A percentile compares a stretch with the other conserved stretches of the same genome.
Conservation (phyloP, 75 land plant species). For the Cupressus sempervirens region DNA sequence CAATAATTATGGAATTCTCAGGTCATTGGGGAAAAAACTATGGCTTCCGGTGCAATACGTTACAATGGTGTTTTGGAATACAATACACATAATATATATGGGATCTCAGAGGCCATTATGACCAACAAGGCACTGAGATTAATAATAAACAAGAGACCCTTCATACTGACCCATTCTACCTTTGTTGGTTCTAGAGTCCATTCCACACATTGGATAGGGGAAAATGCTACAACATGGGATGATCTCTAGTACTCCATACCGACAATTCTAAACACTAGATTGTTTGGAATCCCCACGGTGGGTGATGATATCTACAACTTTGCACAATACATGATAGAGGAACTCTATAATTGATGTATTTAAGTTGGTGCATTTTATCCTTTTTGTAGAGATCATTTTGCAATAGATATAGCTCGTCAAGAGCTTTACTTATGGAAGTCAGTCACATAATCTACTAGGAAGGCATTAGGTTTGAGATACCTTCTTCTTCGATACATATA, state of each 20-base stretch:
- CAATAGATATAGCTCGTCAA: slow-evolving; percentile 19
- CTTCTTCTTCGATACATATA: slow-evolving; percentile 65
- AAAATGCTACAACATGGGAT: slow-evolving; percentile 74
- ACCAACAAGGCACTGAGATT: slow-evolving; percentile 51
- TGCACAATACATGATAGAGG: slow-evolving; percentile 52
- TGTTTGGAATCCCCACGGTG: slow-evolving; percentile 79
- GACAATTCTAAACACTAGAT: slow-evolving; percentile 51
- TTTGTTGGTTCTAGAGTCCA: slow-evolving; percentile 69
- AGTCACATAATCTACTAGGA: slow-evolving; percentile 61
- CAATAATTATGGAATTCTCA: slow-evolving; percentile 31
- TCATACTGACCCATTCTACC: slow-evolving; percentile 68
- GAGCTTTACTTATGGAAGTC: slow-evolving; percentile 64
- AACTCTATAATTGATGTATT: slow-evolving; percentile 60
- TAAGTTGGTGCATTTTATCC: slow-evolving; percentile 78
- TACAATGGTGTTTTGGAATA: slow-evolving; percentile 60
- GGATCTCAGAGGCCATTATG: slow-evolving; percentile 52
- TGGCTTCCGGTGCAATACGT: slow-evolving; percentile 48
- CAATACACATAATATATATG: slow-evolving; percentile 70
- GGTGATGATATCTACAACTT: slow-evolving; percentile 88
- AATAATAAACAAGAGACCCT: slow-evolving; percentile 58
- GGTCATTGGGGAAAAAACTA: slow-evolving; percentile 40
- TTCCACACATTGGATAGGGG: slow-evolving; percentile 85
- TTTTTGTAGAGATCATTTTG: slow-evolving; percentile 55
- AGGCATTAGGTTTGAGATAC: slow-evolving; percentile 67
- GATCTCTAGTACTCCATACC: slow-evolving; percentile 70